Evolutionary conservation across 2,329 filamentous ascomycete genomes (phyloP).

Genomic region (Exophiala alcalophila): DNA sequence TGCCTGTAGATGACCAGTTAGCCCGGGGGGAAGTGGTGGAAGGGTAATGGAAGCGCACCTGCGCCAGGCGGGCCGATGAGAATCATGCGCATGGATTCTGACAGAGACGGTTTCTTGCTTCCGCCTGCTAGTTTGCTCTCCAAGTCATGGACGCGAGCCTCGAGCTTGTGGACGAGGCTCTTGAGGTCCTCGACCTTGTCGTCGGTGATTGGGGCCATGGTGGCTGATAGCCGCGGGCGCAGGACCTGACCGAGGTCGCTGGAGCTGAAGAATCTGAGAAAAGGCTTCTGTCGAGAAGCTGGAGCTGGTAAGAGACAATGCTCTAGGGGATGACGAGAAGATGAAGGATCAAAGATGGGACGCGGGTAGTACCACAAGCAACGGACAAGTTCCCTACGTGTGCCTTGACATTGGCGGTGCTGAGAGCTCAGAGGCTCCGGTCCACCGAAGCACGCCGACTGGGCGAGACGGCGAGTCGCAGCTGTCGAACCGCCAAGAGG

Average conservation of each 20-base stretch:
- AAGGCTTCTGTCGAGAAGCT: slow-evolving; percentile 21
- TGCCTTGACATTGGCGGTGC: background rate
- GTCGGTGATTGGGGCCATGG: slow-evolving; percentile 87
- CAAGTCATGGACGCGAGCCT: slow-evolving; percentile 79
- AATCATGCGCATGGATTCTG: slow-evolving; percentile 84
- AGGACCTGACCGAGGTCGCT: slow-evolving; percentile 32
- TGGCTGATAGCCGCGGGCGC: slow-evolving; percentile 32
- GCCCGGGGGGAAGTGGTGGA: slow-evolving; percentile 5
- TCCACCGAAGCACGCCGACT: slow-evolving; percentile 1
- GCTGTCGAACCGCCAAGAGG: slow-evolving; percentile 1
- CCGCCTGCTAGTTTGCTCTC: slow-evolving; percentile 63
- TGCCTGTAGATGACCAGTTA: slow-evolving; percentile 60
- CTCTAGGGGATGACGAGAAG: background rate
- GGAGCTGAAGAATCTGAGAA: slow-evolving; percentile 33
- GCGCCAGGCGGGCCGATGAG: slow-evolving; percentile 96
- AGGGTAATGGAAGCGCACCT: slow-evolving; percentile 58
- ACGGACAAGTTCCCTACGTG: background rate
- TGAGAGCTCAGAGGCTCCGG: slow-evolving; percentile 3
- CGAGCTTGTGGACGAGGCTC: slow-evolving; percentile 76
- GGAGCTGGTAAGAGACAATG: background rate
- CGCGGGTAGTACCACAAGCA: background rate
- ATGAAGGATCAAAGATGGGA: background rate
- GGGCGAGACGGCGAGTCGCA: background rate
- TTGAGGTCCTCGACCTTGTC: slow-evolving; percentile 77
- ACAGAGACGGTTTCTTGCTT: slow-evolving; percentile 51